Evolutionary conservation across 352 stramenopile species (phyloP).

Genomic region (Blastocystis sp.): DNA sequence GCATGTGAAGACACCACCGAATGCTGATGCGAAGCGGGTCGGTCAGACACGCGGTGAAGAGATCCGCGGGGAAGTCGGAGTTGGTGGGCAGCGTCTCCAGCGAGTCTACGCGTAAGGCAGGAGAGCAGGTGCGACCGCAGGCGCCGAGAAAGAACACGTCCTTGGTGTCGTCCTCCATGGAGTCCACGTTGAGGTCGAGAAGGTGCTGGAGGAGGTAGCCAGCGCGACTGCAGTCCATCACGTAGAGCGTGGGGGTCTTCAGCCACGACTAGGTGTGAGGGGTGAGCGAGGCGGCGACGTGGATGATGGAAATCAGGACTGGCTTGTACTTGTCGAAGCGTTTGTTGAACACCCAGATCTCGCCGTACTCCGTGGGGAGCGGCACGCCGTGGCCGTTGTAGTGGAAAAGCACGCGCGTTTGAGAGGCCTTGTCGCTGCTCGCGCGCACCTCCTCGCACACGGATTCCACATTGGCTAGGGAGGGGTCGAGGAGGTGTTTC

Average conservation of each 20-base stretch:
- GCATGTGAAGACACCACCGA: slow-evolving; percentile 86
- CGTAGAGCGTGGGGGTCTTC: slow-evolving; percentile 90
- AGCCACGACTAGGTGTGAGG: slow-evolving; percentile 83
- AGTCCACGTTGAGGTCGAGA: slow-evolving; percentile 74
- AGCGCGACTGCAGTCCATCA: slow-evolving; percentile 96
- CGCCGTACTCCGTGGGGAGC: slow-evolving; percentile 91
- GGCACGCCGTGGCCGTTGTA: slow-evolving; percentile 99
- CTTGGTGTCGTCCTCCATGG: slow-evolving; percentile 69
- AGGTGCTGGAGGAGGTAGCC: slow-evolving; percentile 94
- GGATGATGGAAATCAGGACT: slow-evolving; percentile 91
- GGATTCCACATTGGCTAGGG: slow-evolving; percentile 44
- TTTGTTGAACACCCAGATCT: slow-evolving; percentile 99
- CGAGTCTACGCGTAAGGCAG: slow-evolving; percentile 76
- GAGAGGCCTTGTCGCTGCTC: slow-evolving; percentile 16
- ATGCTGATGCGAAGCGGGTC: slow-evolving; percentile 97
- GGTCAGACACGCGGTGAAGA: slow-evolving; percentile 99
- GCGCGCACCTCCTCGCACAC: slow-evolving; percentile 36
- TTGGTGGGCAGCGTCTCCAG: slow-evolving; percentile 94
- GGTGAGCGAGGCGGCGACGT: slow-evolving; percentile 25
- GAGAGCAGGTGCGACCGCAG: slow-evolving; percentile 34
- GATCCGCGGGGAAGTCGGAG: slow-evolving; percentile 93
- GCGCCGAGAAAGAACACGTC: slow-evolving; percentile 45
- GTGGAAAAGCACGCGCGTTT: slow-evolving; percentile 93
- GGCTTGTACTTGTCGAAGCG: slow-evolving; percentile 99
- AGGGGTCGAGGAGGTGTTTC: slow-evolving; percentile 56